A percentile compares a stretch with the other conserved stretches of the same genome.
These are phyloP conservation scores for Cochlearia excelsa DNA, from an alignment of 345 rosid genomes.

Conservation along the genomic window DNA sequence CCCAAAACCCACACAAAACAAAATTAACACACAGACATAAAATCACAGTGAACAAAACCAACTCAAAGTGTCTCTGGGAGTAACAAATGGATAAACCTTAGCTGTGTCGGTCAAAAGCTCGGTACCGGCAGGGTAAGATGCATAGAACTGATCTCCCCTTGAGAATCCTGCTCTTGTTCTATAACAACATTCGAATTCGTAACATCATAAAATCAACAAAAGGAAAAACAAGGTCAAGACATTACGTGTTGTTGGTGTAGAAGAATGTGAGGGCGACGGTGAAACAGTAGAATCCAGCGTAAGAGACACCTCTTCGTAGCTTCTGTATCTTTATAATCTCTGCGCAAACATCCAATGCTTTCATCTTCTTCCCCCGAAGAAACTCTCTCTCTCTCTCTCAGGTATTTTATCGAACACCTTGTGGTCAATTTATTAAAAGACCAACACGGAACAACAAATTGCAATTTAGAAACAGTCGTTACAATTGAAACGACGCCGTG, in stretches of 20 bases:
- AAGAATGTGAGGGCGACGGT: conserved; percentile 54
- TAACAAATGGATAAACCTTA: conserved; percentile 43
- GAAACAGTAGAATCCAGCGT: conserved; percentile 69
- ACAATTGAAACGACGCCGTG: too few relatives aligned
- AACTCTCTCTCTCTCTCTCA: conserved; percentile 5
- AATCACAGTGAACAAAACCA: conserved; percentile 7
- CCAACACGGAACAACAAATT: too few relatives aligned
- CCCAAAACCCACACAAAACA: conserved; percentile 20
- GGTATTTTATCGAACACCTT: conserved; percentile 27
- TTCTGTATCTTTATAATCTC: conserved; percentile 80
- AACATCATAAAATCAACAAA: background rate
- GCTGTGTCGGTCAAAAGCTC: conserved; percentile 78
- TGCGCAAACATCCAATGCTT: conserved; percentile 39
- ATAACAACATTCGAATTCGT: background rate
- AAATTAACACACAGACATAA: background rate
- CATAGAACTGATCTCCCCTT: conserved; percentile 85
- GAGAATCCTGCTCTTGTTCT: conserved; percentile 91
- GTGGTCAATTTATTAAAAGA: background rate
- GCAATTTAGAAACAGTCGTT: too few relatives aligned
- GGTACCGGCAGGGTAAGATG: conserved; percentile 90
- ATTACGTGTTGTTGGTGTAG: conserved; percentile 86
- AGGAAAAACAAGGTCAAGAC: background rate
- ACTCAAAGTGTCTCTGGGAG: background rate
- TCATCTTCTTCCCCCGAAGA: conserved; percentile 24
- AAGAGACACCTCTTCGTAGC: conserved; percentile 67